A percentile compares a stretch with the other conserved stretches of the same genome.
Evolutionary conservation across 306 rosid genomes (phyloP).

Genomic region (Benincasa hispida): DNA sequence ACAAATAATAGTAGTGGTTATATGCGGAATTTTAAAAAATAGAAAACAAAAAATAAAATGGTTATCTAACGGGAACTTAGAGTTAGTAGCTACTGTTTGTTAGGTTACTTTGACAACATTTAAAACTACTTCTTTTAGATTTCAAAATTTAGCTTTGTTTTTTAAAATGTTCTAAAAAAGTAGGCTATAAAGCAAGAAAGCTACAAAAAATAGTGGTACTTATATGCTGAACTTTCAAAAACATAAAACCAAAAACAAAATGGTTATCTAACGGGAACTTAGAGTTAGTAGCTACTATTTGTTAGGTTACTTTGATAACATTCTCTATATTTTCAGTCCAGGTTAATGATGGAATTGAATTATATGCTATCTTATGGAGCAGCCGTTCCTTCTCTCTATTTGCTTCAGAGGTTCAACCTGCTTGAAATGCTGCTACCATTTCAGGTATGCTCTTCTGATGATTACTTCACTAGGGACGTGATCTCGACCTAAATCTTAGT

Average conservation of each 20-base stretch:
- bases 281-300: slow-evolving; percentile 1
- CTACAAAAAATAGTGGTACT: too few species aligned
- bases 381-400: slow-evolving; percentile 53
- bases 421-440: slow-evolving; percentile 57
- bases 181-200: too few species aligned
- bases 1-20: too few species aligned
- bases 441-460: slow-evolving; percentile 41
- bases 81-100: slow-evolving; percentile 2
- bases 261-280: neutral
- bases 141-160: too few species aligned
- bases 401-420: slow-evolving; percentile 68
- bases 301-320: neutral
- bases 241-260: too few species aligned
- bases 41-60: too few species aligned
- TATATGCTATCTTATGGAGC: slow-evolving; percentile 95
- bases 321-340: slow-evolving; percentile 36
- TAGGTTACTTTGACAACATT: slow-evolving; percentile 2
- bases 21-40: too few species aligned
- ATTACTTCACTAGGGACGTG: neutral
- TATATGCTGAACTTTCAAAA: too few species aligned
- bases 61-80: neutral
- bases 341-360: slow-evolving; percentile 73
- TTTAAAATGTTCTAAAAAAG: too few species aligned
- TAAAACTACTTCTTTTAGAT: too few species aligned
- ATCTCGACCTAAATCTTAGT: neutral